Conservation (phyloP, 2,329 filamentous ascomycete genomes). For the Alternaria brassicicola region DNA sequence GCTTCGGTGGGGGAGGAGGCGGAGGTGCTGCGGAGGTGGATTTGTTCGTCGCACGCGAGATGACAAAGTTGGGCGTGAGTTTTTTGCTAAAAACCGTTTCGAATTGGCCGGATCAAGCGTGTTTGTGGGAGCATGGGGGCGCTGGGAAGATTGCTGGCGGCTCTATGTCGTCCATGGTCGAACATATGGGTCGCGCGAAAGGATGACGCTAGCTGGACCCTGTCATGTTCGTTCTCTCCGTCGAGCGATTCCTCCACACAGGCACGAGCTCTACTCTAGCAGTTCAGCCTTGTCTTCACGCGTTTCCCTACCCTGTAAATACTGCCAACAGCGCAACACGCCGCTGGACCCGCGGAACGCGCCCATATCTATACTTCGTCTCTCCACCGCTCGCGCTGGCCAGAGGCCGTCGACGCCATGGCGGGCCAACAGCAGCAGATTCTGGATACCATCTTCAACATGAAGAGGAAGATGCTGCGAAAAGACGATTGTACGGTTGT, state of each 20-base stretch:
- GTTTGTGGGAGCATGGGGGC: constrained; percentile 5
- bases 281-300: not conserved
- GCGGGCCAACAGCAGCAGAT: constrained; percentile 50
- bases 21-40: constrained; percentile 13
- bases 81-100: not conserved
- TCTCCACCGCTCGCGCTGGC: constrained; percentile 19
- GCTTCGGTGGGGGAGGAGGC: constrained; percentile 6
- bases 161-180: constrained; percentile 11
- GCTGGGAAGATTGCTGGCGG: constrained; percentile 3
- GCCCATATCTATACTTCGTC: not conserved
- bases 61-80: not conserved
- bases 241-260: constrained; percentile 8
- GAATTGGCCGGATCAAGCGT: not conserved
- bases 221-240: constrained; percentile 6
- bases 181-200: constrained; percentile 1
- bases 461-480: constrained; percentile 47
- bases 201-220: constrained; percentile 9
- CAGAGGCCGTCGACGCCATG: constrained; percentile 37
- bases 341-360: not conserved
- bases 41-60: constrained; percentile 1
- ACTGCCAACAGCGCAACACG: not conserved
- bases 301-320: not conserved
- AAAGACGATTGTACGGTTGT: constrained; percentile 42
- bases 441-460: constrained; percentile 48
- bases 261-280: constrained; percentile 6